phyloP scores from a whole-genome alignment of 495 filamentous ascomycete species.

The Alectoria sarmentosa region DNA sequence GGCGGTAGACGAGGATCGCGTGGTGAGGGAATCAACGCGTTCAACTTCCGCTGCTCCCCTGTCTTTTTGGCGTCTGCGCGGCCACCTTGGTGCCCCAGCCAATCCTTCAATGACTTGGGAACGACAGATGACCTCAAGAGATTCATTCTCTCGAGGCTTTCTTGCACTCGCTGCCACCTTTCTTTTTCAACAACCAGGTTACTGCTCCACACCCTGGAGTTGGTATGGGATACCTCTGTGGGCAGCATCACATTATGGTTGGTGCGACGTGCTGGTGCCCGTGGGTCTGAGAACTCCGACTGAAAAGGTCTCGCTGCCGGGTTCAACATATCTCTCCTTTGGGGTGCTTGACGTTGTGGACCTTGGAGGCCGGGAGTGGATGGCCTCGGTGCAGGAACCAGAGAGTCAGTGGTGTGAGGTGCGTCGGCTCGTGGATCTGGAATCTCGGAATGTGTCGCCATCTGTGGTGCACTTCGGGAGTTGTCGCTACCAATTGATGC shows the following conservation, averaged over 20 bases:
- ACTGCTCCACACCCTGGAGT: slow-evolving; percentile 29
- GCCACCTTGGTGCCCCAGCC: slow-evolving; percentile 22
- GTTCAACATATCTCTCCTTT: not conserved
- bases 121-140: slow-evolving; percentile 25
- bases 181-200: slow-evolving; percentile 20
- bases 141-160: slow-evolving; percentile 18
- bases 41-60: slow-evolving; percentile 1
- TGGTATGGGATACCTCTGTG: slow-evolving; percentile 19
- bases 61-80: slow-evolving; percentile 6
- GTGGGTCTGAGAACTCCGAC: not conserved
- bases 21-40: not conserved
- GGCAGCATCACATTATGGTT: not conserved
- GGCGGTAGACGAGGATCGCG: slow-evolving; percentile 2
- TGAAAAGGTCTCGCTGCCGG: not conserved
- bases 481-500: not conserved
- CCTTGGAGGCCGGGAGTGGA: not conserved
- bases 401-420: not conserved
- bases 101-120: slow-evolving; percentile 24
- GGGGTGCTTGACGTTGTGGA: not conserved
- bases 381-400: not conserved
- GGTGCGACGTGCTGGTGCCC: not conserved
- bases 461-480: not conserved
- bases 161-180: slow-evolving; percentile 21
- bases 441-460: not conserved
- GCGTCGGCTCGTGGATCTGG: not conserved